Evolutionary conservation across 345 rosid species (phyloP), one percentile per base, ranked within the genome.

Genomic region (Rhodamnia argentea): DNA sequence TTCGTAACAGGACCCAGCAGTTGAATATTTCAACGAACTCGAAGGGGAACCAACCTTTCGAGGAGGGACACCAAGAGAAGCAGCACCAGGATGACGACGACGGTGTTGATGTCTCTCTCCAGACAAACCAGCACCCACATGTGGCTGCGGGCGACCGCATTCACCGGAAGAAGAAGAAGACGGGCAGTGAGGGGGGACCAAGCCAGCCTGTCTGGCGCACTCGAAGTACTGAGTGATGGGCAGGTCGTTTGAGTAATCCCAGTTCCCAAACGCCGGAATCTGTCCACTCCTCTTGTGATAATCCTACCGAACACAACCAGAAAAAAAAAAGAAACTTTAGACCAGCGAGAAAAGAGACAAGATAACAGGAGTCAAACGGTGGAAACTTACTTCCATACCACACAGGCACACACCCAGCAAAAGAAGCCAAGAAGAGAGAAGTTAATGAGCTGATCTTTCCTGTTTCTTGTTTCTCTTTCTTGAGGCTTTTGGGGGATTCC

Each of bases 211-310:
- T 88, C 98, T 92, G 82, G 99, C 97, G 83, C 91, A 86, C 89
- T 97, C 99, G 27, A 97, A 97, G 87, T 97, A 97, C 91, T 94
- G 98, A 60, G 99, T 97, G 81, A 97, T 97, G 54, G 99, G 99
- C 88, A 95, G 62, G 32, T 97, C 95, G 83, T 93, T 95, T 52
- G 98, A 94, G 16, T 91, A 87, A 4, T 97, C 98, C 99, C 99
- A 97, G 86, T 97, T 89, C 86, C 99, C 99, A 86, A 97, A 97
- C 78, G 92, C 92, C 0, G 99, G 99, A 82, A 97, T 95, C 86
- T 93, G 98, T 27, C 99, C 96, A 32, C 98, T 95, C 84, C 92
- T 92, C 85, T 90, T 95, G 87, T 91, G 88, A 51, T 89, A 87
- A 84, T 87, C 88, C 86, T 90, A 42, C 83, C 13, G 13, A 29